phyloP scores from a whole-genome alignment of 2,329 filamentous ascomycete species.

The Dactylella cylindrospora region DNA sequence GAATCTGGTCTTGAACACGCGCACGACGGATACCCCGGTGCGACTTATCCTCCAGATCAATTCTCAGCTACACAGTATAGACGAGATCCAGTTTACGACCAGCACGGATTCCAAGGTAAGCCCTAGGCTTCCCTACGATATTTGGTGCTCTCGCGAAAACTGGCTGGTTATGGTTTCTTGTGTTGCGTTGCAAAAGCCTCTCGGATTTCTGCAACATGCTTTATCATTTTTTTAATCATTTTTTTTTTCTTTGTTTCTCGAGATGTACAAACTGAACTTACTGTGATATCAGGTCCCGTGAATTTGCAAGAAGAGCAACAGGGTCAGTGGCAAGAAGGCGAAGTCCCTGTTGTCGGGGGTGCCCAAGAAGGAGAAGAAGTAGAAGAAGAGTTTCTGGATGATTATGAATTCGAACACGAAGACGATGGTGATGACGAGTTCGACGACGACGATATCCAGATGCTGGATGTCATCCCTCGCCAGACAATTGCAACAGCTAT shows the following conservation, averaged over 20 bases:
- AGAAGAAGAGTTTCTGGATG: constrained; percentile 47
- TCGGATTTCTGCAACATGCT: constrained; percentile 15
- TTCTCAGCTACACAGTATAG: constrained; percentile 24
- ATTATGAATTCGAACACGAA: constrained; percentile 59
- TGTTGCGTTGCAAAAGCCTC: constrained; percentile 37
- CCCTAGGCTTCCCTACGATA: constrained; percentile 45
- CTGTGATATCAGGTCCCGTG: constrained; percentile 43
- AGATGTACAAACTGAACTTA: constrained; percentile 43
- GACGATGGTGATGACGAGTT: constrained; percentile 51
- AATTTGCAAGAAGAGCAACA: constrained; percentile 48
- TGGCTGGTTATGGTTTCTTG: constrained; percentile 43
- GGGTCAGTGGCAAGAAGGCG: constrained; percentile 7
- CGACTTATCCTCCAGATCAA: constrained; percentile 21
- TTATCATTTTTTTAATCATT: constrained; percentile 34
- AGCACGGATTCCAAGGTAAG: constrained; percentile 43
- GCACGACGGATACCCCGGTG: constrained; percentile 25
- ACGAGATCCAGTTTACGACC: constrained; percentile 33
- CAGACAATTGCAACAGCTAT: constrained; percentile 50
- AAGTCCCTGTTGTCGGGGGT: not conserved
- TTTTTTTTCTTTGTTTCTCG: constrained; percentile 36
- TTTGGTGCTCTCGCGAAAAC: constrained; percentile 42
- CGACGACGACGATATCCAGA: constrained; percentile 49
- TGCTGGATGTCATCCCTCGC: constrained; percentile 51
- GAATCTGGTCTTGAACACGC: constrained; percentile 22
- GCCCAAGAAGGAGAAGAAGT: constrained; percentile 3